Base-by-base conservation (phyloP, 2,329 filamentous ascomycete species). In the Mollisiaceae sp. region DNA sequence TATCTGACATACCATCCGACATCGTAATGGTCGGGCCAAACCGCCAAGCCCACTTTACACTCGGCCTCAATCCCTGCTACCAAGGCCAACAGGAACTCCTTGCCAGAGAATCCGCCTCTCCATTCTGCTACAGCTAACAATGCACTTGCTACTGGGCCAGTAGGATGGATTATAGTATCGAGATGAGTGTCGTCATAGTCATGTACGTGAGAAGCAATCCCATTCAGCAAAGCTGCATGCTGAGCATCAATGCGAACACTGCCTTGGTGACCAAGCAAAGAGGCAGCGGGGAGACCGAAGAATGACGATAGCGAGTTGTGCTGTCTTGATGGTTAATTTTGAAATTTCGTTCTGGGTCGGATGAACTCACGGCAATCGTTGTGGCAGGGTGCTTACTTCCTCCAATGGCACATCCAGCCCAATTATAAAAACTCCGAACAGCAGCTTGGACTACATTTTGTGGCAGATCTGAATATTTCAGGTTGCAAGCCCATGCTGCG, bases 151-250 rank as follows among this genome's bases (percentile, higher is more conserved):
- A 86, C 81, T 0, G 83, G 81, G 0, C 83, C 83, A 0, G 82
- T 79, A 0, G 83, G 84, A 67, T 86, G 84, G 54, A 86, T 86
- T 67, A 86, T 83, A 5, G 82, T 85, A 56, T 83, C 82, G 0
- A 85, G 76, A 68, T 86, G 83, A 0, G 83, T 86, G 70, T 86
- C 83, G 66, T 86, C 84, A 71, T 85, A 86, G 70, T 86, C 83
- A 64, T 86, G 81, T 3, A 85, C 82, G 66, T 86, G 83, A 36
- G 81, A 83, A 14, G 83, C 81, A 52, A 86, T 84, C 32, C 84
- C 84, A 66, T 86, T 85, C 56, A 86, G 70, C 8, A 86, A 74
- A 0, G 83, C 82, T 1, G 83, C 83, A 63, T 82, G 77, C 68
- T 82, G 80, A 1, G 82, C 79, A 67, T 85, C 82, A 5, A 67